These are phyloP conservation scores for Scheffersomyces quercinus DNA, from an alignment of 1,139 yeast species.

Conservation along the genomic window DNA sequence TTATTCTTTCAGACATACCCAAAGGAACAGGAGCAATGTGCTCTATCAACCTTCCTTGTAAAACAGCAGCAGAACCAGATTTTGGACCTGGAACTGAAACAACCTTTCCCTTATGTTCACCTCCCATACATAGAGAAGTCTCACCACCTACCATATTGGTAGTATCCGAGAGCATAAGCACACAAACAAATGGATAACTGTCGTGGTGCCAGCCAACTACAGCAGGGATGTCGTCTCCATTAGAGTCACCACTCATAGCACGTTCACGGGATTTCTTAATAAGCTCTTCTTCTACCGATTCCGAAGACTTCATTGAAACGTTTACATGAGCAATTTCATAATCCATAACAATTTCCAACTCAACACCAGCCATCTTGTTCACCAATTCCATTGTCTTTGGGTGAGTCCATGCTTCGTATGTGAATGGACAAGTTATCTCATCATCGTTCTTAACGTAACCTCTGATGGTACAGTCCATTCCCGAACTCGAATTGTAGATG, in stretches of 20 bases:
- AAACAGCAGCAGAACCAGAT: constrained; percentile 53
- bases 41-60: constrained; percentile 55
- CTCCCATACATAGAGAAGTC: constrained; percentile 52
- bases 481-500: constrained; percentile 42
- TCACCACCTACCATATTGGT: constrained; percentile 60
- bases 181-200: constrained; percentile 64
- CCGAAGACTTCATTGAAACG: constrained; percentile 39
- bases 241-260: constrained; percentile 14
- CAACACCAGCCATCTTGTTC: constrained; percentile 55
- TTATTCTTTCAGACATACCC: constrained; percentile 55
- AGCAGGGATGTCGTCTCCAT: constrained; percentile 45
- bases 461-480: constrained; percentile 46
- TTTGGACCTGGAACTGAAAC: constrained; percentile 54
- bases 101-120: constrained; percentile 22
- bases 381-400: constrained; percentile 53
- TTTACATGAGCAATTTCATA: constrained; percentile 57
- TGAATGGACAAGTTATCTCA: constrained; percentile 40
- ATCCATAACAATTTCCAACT: constrained; percentile 51
- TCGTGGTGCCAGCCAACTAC: constrained; percentile 62
- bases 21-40: constrained; percentile 59
- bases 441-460: constrained; percentile 44
- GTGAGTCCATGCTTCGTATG: constrained; percentile 56
- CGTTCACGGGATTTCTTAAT: constrained; percentile 9
- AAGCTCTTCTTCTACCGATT: constrained; percentile 23
- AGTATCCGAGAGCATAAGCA: constrained; percentile 59